These are phyloP conservation scores for Caryopteris hybrid DNA, from an alignment of 305 asterid genomes.

Conservation along the genomic window DNA sequence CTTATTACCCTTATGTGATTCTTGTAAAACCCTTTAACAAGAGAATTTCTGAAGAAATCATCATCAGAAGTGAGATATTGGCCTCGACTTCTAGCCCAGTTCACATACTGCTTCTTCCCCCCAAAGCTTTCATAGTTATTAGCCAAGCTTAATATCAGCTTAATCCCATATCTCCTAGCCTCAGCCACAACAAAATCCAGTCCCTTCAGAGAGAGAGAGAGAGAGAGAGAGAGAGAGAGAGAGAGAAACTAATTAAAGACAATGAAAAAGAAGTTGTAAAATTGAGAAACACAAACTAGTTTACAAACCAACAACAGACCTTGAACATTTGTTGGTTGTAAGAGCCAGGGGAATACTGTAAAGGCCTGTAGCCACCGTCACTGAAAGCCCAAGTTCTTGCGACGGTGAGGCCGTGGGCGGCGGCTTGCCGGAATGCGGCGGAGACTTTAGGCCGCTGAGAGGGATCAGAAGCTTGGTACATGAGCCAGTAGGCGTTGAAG, in stretches of 20 bases:
- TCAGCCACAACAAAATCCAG: slow-evolving; percentile 87
- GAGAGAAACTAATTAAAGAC: neutral
- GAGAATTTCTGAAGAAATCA: slow-evolving; percentile 69
- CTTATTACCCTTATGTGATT: slow-evolving; percentile 59
- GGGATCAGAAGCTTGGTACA: slow-evolving; percentile 75
- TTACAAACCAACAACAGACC: slow-evolving; percentile 26
- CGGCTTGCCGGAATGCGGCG: slow-evolving; percentile 60
- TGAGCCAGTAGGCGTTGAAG: slow-evolving; percentile 90
- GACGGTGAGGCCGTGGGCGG: slow-evolving; percentile 64
- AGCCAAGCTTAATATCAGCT: slow-evolving; percentile 66
- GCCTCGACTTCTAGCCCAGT: slow-evolving; percentile 75
- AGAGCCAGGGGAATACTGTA: slow-evolving; percentile 66
- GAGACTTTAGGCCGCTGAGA: slow-evolving; percentile 61
- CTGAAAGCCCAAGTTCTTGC: slow-evolving; percentile 92
- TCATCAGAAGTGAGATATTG: slow-evolving; percentile 66
- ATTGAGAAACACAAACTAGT: neutral
- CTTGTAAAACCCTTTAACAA: slow-evolving; percentile 69
- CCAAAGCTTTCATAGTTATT: slow-evolving; percentile 86
- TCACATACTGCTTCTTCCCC: slow-evolving; percentile 86
- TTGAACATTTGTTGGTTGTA: slow-evolving; percentile 67
- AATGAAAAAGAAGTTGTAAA: neutral
- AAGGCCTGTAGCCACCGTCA: slow-evolving; percentile 70
- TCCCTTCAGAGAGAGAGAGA: slow-evolving; percentile 39
- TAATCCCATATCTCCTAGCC: slow-evolving; percentile 71
- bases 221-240: neutral